Conservation (phyloP, 2,329 filamentous ascomycete genomes). For the Rasamsonia emersonii region DNA sequence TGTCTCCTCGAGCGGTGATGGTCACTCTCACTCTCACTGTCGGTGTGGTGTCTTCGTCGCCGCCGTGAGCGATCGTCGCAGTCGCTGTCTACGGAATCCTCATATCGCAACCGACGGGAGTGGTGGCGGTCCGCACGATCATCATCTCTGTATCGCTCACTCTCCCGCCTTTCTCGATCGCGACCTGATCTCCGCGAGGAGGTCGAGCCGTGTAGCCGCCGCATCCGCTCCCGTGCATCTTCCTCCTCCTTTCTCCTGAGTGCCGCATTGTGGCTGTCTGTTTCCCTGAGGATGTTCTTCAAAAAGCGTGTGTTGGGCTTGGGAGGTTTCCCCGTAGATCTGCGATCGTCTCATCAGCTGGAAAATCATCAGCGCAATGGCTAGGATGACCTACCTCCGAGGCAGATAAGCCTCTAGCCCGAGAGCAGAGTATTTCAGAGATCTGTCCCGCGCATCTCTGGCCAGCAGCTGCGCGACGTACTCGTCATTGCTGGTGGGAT, state of each 20-base stretch:
- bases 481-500: constrained; percentile 34
- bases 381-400: constrained; percentile 37
- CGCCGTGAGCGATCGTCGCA: constrained; percentile 17
- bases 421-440: constrained; percentile 63
- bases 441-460: constrained; percentile 67
- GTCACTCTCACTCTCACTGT: constrained; percentile 12
- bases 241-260: constrained; percentile 75
- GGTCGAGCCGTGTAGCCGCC: constrained; percentile 38
- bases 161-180: constrained; percentile 12
- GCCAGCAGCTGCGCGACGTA: constrained; percentile 73
- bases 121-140: constrained; percentile 15
- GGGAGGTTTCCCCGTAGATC: constrained; percentile 57
- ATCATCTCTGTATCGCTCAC: constrained; percentile 15
- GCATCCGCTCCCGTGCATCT: constrained; percentile 65
- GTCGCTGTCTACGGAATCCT: constrained; percentile 7
- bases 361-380: constrained; percentile 7
- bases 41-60: constrained; percentile 15
- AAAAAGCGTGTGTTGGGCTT: constrained; percentile 91
- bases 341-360: constrained; percentile 25
- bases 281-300: constrained; percentile 78
- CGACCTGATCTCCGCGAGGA: constrained; percentile 31
- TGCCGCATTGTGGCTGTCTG: constrained; percentile 79
- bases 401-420: constrained; percentile 61
- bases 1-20: constrained; percentile 8
- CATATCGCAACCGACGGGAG: constrained; percentile 20